These are phyloP conservation scores for Acer negundo DNA, from an alignment of 345 rosid species.

Conservation along the genomic window DNA sequence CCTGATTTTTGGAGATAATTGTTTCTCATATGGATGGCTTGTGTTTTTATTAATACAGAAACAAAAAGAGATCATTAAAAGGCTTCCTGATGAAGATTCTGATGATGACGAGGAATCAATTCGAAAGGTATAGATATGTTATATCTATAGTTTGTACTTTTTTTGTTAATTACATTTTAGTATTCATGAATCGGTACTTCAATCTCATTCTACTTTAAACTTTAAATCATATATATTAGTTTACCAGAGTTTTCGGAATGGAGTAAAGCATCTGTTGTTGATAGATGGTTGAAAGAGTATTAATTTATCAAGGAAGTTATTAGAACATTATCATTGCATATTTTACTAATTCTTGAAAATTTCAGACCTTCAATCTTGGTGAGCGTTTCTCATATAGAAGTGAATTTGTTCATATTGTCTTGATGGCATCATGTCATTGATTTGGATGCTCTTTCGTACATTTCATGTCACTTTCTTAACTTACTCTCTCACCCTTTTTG, in stretches of 20 bases:
- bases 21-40: conserved; percentile 11
- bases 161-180: neutral
- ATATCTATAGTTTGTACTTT: neutral
- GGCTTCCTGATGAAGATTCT: conserved; percentile 59
- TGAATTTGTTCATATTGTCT: neutral
- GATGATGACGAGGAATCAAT: conserved; percentile 41
- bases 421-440: neutral
- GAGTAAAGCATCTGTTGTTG: neutral
- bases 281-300: neutral
- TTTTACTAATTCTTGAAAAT: no score
- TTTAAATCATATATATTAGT: neutral
- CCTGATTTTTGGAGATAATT: neutral
- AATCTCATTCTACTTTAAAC: neutral
- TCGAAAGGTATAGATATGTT: conserved; percentile 28
- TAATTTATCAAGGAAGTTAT: no score
- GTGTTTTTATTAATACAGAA: conserved; percentile 30
- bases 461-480: neutral
- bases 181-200: neutral
- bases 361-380: neutral
- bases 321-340: neutral
- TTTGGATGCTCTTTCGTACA: neutral
- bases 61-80: conserved; percentile 50
- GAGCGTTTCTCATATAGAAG: neutral
- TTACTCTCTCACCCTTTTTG: neutral
- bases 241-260: neutral